Percentiles rank a stretch among this genome's conserved stretches.
phyloP scores from a whole-genome alignment of 2,329 filamentous ascomycete species.

The Dothistroma septosporum region DNA sequence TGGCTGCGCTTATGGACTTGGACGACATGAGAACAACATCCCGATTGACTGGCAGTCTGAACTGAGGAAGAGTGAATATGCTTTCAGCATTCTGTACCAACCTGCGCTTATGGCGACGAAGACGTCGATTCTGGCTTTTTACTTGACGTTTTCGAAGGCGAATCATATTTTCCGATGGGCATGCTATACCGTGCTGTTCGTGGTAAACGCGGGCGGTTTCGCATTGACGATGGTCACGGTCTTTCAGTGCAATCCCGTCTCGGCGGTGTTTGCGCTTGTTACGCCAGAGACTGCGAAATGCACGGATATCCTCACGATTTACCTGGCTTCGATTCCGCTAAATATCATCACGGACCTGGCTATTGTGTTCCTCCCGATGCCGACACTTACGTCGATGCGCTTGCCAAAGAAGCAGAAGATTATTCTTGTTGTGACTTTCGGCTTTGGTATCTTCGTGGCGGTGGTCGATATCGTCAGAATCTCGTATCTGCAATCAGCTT shows the following conservation, averaged over 20 bases:
- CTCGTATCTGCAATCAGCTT: constrained; percentile 78
- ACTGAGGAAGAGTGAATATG: constrained; percentile 57
- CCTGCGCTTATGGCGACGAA: constrained; percentile 87
- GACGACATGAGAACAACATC: constrained; percentile 63
- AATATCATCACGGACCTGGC: constrained; percentile 90
- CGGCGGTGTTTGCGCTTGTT: constrained; percentile 60
- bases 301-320: constrained; percentile 60
- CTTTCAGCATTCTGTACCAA: constrained; percentile 64
- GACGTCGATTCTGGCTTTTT: constrained; percentile 88
- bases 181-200: constrained; percentile 72
- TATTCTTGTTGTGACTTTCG: constrained; percentile 80
- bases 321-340: constrained; percentile 73
- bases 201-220: constrained; percentile 74
- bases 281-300: constrained; percentile 48
- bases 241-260: constrained; percentile 75
- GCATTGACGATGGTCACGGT: constrained; percentile 82
- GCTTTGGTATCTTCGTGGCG: constrained; percentile 80
- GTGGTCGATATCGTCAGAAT: constrained; percentile 86
- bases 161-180: constrained; percentile 72
- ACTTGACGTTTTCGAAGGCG: constrained; percentile 75
- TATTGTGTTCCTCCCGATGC: constrained; percentile 81
- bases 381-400: constrained; percentile 80
- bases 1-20: constrained; percentile 61
- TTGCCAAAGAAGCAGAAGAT: constrained; percentile 81
- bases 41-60: constrained; percentile 44